Evolutionary conservation across 2,329 filamentous ascomycete species (phyloP).

Genomic region (Tolypocladium album): DNA sequence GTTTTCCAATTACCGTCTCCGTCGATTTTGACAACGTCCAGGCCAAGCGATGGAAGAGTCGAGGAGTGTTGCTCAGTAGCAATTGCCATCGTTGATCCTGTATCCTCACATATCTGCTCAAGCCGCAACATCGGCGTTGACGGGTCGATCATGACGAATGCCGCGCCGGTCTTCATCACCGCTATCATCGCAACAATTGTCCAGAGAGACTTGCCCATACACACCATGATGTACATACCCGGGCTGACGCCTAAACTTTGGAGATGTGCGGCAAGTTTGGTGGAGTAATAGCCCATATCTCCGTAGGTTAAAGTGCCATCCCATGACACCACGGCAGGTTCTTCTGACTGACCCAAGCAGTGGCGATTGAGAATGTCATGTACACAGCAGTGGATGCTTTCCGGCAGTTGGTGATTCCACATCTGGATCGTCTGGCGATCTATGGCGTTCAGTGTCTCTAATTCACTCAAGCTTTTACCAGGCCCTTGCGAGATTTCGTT

Average conservation of each 20-base stretch:
- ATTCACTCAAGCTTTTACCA: neutral
- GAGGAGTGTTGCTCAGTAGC: neutral
- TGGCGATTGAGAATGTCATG: slow-evolving; percentile 1
- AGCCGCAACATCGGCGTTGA: slow-evolving; percentile 3
- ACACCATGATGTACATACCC: neutral
- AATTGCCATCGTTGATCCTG: slow-evolving; percentile 1
- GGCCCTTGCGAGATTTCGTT: neutral
- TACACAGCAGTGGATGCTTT: neutral
- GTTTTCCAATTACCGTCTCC: neutral
- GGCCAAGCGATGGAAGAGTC: neutral
- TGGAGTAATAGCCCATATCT: slow-evolving; percentile 3
- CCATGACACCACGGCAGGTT: neutral
- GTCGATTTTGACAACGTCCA: neutral
- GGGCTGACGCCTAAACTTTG: neutral
- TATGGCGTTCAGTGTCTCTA: neutral
- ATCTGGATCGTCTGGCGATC: neutral
- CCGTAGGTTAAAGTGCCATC: slow-evolving; percentile 3
- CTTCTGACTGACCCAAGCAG: neutral
- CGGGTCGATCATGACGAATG: slow-evolving; percentile 18
- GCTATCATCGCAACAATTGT: neutral
- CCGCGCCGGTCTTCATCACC: slow-evolving; percentile 18
- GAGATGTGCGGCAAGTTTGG: slow-evolving; percentile 2
- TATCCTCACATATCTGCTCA: slow-evolving; percentile 1
- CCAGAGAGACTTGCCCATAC: slow-evolving; percentile 1
- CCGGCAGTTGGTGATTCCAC: neutral